Percentiles rank a stretch among this genome's conserved stretches.
Evolutionary conservation across 2,329 filamentous ascomycete genomes (phyloP).

Genomic region (Penicillium rolfsii): DNA sequence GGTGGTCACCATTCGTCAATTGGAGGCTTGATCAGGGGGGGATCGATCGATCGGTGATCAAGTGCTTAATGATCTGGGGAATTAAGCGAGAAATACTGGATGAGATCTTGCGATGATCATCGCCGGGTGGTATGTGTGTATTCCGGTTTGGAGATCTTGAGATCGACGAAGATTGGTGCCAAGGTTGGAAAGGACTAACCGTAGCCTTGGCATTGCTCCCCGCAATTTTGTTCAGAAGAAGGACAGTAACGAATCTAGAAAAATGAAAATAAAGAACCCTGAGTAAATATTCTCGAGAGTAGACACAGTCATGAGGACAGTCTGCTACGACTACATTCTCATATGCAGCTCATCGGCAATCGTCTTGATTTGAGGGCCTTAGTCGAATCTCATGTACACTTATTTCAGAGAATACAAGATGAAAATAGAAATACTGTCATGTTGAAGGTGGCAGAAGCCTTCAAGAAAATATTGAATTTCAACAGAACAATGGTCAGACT

Average conservation of each 20-base stretch:
- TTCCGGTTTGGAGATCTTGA: neutral
- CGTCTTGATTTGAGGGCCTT: no score
- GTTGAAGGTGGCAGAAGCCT: slow-evolving; percentile 6
- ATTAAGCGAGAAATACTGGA: neutral
- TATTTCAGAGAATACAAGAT: neutral
- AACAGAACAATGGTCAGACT: slow-evolving; percentile 5
- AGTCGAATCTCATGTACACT: no score
- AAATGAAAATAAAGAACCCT: neutral
- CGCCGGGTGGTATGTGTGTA: neutral
- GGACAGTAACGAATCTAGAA: neutral
- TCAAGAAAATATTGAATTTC: slow-evolving; percentile 6
- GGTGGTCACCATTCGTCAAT: no score
- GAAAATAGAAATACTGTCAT: neutral
- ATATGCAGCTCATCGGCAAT: no score
- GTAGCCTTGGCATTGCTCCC: neutral
- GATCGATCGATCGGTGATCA: slow-evolving; percentile 5
- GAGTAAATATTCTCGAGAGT: neutral
- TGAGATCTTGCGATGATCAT: neutral
- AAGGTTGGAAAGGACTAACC: neutral
- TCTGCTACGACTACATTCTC: neutral
- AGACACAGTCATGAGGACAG: no score
- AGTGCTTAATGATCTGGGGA: neutral
- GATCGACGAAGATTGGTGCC: neutral
- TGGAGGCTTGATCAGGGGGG: neutral
- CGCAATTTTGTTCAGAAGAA: neutral